These are phyloP conservation scores for Trametopsis cervina DNA, from an alignment of 768 basidiomycete genomes.

Conservation along the genomic window DNA sequence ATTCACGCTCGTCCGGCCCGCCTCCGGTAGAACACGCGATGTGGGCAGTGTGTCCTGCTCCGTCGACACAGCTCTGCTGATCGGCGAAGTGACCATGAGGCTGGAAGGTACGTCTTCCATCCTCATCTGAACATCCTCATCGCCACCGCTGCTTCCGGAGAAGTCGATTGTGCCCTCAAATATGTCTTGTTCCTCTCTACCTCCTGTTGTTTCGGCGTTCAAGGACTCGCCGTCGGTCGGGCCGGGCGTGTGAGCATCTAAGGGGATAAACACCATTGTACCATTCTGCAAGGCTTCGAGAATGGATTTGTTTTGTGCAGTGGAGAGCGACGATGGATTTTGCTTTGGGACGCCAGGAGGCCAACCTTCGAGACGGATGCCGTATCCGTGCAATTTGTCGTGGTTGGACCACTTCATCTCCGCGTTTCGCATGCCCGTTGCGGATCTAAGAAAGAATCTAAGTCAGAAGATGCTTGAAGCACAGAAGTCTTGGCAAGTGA, in stretches of 20 bases:
- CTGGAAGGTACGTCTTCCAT: too few species aligned
- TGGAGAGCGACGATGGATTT: slow-evolving; percentile 56
- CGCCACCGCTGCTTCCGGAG: background rate
- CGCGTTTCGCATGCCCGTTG: slow-evolving; percentile 53
- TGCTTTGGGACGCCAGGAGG: slow-evolving; percentile 48
- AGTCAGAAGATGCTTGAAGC: too few species aligned
- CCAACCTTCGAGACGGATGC: slow-evolving; percentile 60
- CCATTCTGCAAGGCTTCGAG: slow-evolving; percentile 44
- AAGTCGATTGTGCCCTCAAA: slow-evolving; percentile 3
- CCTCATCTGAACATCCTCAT: too few species aligned
- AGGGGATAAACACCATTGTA: slow-evolving; percentile 34
- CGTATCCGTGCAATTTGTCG: slow-evolving; percentile 46
- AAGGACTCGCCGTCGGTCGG: background rate
- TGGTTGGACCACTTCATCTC: slow-evolving; percentile 78
- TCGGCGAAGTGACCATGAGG: too few species aligned
- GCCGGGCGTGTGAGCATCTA: background rate
- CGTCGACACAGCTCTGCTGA: too few species aligned
- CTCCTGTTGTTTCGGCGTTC: background rate
- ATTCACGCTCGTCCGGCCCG: too few species aligned
- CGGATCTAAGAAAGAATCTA: slow-evolving; percentile 31
- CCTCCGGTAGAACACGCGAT: too few species aligned
- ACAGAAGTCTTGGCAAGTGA: too few species aligned
- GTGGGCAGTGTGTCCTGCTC: too few species aligned
- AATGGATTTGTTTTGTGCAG: slow-evolving; percentile 45
- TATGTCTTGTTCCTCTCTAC: background rate